Conservation (phyloP, 345 rosid genomes). For the Abelmoschus esculentus region DNA sequence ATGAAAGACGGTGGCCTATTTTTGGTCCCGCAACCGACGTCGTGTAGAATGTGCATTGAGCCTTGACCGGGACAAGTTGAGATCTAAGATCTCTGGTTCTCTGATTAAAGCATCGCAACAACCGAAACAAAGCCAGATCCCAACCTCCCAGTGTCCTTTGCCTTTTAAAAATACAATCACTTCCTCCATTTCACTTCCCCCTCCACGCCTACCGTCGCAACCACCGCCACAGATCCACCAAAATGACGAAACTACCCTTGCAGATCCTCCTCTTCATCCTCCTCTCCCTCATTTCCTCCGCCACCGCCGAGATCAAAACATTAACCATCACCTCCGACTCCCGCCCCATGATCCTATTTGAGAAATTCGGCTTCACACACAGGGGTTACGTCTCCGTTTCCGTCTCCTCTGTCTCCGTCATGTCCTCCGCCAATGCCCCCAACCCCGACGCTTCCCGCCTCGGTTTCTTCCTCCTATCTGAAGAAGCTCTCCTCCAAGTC, state of each 20-base stretch:
- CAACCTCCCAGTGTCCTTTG: background rate
- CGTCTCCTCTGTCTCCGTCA: slow-evolving; percentile 59
- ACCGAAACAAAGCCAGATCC: background rate
- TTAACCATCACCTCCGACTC: slow-evolving; percentile 51
- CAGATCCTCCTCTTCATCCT: slow-evolving; percentile 19
- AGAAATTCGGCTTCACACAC: slow-evolving; percentile 91
- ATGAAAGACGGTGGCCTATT: no score
- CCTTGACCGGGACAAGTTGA: no score
- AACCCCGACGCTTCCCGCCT: slow-evolving; percentile 55
- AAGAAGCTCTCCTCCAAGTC: slow-evolving; percentile 76
- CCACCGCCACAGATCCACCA: background rate
- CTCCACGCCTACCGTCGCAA: background rate
- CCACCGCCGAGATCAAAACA: slow-evolving; percentile 66
- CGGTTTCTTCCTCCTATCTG: slow-evolving; percentile 94
- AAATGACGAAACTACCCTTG: slow-evolving; percentile 40
- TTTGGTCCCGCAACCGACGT: no score
- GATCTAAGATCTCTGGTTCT: no score
- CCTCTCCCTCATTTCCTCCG: slow-evolving; percentile 23
- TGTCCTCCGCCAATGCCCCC: slow-evolving; percentile 35
- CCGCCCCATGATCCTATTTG: slow-evolving; percentile 91
- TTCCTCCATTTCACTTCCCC: background rate
- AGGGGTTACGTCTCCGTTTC: slow-evolving; percentile 65
- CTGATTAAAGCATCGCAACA: background rate
- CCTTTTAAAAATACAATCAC: background rate
- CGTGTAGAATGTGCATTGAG: no score